Conservation (phyloP, 75 land plant species). For the Sequoia sempervirens region DNA sequence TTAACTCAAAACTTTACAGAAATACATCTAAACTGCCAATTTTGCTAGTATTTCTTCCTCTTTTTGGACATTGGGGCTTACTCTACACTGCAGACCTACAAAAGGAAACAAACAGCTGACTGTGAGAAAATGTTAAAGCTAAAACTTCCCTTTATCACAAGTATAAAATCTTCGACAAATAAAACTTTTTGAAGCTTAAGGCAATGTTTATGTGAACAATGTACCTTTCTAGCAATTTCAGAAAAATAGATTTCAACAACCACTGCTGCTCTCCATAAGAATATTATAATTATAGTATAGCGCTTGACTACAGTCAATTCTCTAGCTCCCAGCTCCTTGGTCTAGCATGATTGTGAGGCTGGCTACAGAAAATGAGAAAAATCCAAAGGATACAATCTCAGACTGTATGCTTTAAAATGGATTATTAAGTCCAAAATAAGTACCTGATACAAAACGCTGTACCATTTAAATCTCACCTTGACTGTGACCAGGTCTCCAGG, state of each 20-base stretch:
- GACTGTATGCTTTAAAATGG: not conserved
- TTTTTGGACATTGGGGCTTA: not conserved
- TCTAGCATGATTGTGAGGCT: slow-evolving; percentile 5
- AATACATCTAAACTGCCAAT: not conserved
- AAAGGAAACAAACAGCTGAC: not conserved
- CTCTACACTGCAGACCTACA: slow-evolving; percentile 5
- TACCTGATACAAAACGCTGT: not conserved
- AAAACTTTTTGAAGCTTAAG: not conserved
- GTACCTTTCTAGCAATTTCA: not conserved
- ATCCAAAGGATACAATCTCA: not conserved
- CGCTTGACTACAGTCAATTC: slow-evolving; percentile 11
- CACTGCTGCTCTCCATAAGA: slow-evolving; percentile 1
- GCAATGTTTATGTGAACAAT: not conserved
- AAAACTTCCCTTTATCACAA: not conserved
- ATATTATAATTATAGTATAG: slow-evolving; percentile 14
- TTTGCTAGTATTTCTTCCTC: slow-evolving; percentile 8
- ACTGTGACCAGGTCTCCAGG: slow-evolving; percentile 60
- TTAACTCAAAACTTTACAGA: not conserved
- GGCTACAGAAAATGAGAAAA: not conserved
- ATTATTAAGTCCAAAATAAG: slow-evolving; percentile 1
- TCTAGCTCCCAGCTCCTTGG: slow-evolving; percentile 30
- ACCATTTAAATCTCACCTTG: slow-evolving; percentile 40
- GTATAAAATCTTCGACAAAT: not conserved
- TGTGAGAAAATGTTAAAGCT: not conserved
- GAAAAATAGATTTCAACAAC: not conserved